phyloP scores from a whole-genome alignment of 2,329 filamentous ascomycete genomes.

The Fusarium sp. region DNA sequence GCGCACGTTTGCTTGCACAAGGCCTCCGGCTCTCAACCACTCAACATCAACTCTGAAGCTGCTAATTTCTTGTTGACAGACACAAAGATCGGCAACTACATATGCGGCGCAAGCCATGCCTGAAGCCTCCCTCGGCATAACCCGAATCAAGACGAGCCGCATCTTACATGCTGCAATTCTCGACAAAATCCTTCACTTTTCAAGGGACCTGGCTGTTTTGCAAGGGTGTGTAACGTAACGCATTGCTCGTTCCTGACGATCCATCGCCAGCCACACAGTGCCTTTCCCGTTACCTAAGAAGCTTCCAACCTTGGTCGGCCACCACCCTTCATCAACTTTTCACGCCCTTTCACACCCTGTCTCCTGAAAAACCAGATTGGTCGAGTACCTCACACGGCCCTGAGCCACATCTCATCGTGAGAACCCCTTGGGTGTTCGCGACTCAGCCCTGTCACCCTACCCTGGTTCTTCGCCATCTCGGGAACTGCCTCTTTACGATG shows the following conservation, averaged over 20 bases:
- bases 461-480: conserved; percentile 23
- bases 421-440: conserved; percentile 21
- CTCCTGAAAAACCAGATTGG: neutral
- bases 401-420: conserved; percentile 6
- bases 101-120: conserved; percentile 15
- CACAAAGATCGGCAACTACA: conserved; percentile 15
- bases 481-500: conserved; percentile 14
- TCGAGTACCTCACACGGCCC: neutral
- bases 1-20: conserved; percentile 13
- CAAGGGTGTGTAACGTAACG: conserved; percentile 30
- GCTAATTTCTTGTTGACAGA: conserved; percentile 15
- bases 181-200: conserved; percentile 10
- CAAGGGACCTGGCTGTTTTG: conserved; percentile 14
- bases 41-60: conserved; percentile 12
- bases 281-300: conserved; percentile 33
- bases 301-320: conserved; percentile 1
- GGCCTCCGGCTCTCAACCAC: conserved; percentile 7
- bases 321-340: neutral
- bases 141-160: conserved; percentile 33
- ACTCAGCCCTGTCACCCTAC: conserved; percentile 27
- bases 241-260: conserved; percentile 40
- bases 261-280: conserved; percentile 28
- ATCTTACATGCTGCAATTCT: conserved; percentile 30
- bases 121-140: conserved; percentile 19
- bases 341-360: conserved; percentile 11